Evolutionary conservation across 1,284 basidiomycete species (phyloP).

Genomic region (Anthracocystis walkeri): DNA sequence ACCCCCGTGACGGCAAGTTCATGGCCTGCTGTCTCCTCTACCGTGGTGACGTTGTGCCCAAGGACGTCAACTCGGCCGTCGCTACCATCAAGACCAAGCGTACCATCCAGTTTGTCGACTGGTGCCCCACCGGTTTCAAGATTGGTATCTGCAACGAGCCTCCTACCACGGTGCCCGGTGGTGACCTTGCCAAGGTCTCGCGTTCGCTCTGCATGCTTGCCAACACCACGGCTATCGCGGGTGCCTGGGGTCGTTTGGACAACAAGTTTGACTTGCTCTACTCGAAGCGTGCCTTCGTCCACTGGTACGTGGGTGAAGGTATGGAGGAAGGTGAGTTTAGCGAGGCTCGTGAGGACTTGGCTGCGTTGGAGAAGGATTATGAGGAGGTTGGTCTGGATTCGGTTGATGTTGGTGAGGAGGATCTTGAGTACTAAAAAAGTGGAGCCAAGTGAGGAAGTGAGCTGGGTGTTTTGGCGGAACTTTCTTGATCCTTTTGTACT

Average conservation of each 20-base stretch:
- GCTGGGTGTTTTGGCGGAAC: too few relatives aligned
- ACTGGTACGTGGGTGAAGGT: constrained; percentile 88
- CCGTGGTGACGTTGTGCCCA: constrained; percentile 96
- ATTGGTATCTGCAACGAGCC: constrained; percentile 96
- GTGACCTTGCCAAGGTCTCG: constrained; percentile 92
- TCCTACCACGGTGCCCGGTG: constrained; percentile 83
- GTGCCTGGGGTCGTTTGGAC: constrained; percentile 94
- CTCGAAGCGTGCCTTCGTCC: constrained; percentile 70
- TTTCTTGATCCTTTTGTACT: background rate
- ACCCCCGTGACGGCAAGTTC: constrained; percentile 79
- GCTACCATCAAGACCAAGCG: constrained; percentile 87
- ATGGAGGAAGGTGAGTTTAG: constrained; percentile 99
- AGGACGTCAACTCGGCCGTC: constrained; percentile 94
- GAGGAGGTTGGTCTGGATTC: constrained; percentile 84
- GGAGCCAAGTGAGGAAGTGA: too few relatives aligned
- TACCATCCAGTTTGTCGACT: constrained; percentile 89
- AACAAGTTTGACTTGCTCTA: constrained; percentile 96
- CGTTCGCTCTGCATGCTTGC: constrained; percentile 98
- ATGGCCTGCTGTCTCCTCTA: constrained; percentile 75
- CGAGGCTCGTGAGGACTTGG: constrained; percentile 95
- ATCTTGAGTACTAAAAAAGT: constrained; percentile 67
- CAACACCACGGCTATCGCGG: constrained; percentile 92
- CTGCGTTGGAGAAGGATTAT: constrained; percentile 86
- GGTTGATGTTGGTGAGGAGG: constrained; percentile 81
- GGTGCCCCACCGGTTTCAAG: constrained; percentile 99